Evolutionary conservation across 2,329 filamentous ascomycete genomes (phyloP), one percentile per base, ranked within the genome.

Genomic region (Sclerotinia nivalis): DNA sequence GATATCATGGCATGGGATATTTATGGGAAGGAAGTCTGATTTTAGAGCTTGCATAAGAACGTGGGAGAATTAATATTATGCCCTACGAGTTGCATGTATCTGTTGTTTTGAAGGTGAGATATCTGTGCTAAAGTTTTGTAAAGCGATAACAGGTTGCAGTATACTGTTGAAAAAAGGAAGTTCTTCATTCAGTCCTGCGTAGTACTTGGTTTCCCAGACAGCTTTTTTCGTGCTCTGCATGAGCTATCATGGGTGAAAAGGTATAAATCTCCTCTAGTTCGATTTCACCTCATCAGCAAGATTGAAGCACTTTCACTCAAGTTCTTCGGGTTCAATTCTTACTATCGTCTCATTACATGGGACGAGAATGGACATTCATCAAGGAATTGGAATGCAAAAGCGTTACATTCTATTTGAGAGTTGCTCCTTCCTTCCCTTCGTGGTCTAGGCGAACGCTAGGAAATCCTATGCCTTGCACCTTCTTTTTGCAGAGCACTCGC

Each of bases 21-120:
- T 28, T 40, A 22, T 28, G 61, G 61, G 61, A 65, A 37, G 61
- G n/a, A 25, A 52, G 61, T 43, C 31, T 40, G 47, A 25, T 20
- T 52, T 65, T 28, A 28, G 18, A 52, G n/a, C n/a, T 65, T 40
- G 31, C 61, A 52, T 28, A 22, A 52, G 45, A 52, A 65, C 34
- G 31, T 37, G n/a, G 52, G n/a, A 65, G 34, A 52, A 65, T 52
- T 28, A 15, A 25, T 3, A 54, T 52, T 28, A 28, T 25, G 8
- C 34, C 12, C 31, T 15, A 28, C 31, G 1, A 28, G 40, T 28
- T 28, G 6, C 34, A 22, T 20, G 22, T 28, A 7, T 22, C 13
- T 45, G 18, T 52, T 22, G 9, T 52, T 25, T 50, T 25, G 15
- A 40, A 40, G n/a, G 22, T 64, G 61, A 52, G 61, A 28, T 52